Conservation (phyloP, 345 rosid species). For the Lepidium didymum region DNA sequence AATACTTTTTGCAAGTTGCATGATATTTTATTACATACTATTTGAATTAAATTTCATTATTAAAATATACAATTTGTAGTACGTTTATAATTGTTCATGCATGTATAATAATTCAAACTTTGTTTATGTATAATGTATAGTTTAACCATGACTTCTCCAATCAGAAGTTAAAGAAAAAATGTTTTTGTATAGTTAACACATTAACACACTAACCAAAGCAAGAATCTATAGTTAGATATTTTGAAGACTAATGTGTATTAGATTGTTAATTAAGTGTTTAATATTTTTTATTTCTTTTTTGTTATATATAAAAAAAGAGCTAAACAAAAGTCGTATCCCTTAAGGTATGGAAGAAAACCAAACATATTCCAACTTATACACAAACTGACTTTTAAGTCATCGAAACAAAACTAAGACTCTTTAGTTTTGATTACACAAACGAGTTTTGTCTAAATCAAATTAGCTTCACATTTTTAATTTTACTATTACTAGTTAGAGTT, state of each 20-base stretch:
- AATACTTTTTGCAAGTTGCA: conserved; percentile 25
- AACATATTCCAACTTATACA: not conserved
- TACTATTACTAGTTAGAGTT: not conserved
- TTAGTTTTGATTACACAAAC: not conserved
- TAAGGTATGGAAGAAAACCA: not conserved
- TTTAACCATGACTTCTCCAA: not conserved
- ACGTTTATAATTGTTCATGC: conserved; percentile 11
- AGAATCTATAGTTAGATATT: not conserved
- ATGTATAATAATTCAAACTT: not conserved
- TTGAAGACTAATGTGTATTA: not conserved
- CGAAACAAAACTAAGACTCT: not conserved
- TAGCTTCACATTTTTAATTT: not conserved
- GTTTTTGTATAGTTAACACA: not conserved
- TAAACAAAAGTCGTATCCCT: conserved; percentile 21
- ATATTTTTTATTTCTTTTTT: not conserved
- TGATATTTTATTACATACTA: conserved; percentile 17
- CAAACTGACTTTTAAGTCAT: not conserved
- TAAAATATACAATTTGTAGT: conserved; percentile 22
- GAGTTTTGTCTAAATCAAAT: not conserved
- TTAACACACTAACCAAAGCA: not conserved
- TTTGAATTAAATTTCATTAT: conserved; percentile 17
- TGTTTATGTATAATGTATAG: too few species aligned
- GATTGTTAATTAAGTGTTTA: not conserved
- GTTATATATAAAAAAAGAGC: too few species aligned
- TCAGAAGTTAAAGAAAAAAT: not conserved